phyloP scores from a whole-genome alignment of 352 stramenopile species.

The Halophytophthora batemanensis region DNA sequence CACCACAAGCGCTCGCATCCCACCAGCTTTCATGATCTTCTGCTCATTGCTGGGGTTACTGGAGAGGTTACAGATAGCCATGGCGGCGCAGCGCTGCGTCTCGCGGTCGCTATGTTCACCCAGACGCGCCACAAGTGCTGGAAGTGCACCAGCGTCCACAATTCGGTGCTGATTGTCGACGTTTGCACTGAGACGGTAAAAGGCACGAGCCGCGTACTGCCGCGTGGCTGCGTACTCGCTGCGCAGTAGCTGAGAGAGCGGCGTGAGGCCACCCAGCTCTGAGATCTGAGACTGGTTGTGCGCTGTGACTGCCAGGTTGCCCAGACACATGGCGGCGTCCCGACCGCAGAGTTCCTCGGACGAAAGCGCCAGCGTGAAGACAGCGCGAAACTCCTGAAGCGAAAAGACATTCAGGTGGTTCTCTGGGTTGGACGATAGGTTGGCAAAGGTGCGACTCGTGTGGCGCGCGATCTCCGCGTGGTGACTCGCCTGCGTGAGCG shows the following conservation, averaged over 20 bases:
- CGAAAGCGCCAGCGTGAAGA: slow-evolving; percentile 69
- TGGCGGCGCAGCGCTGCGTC: slow-evolving; percentile 72
- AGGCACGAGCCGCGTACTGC: slow-evolving; percentile 79
- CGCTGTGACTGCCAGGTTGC: slow-evolving; percentile 90
- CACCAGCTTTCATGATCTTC: slow-evolving; percentile 75
- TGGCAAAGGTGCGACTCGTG: slow-evolving; percentile 87
- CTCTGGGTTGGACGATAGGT: slow-evolving; percentile 91
- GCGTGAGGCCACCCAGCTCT: slow-evolving; percentile 78
- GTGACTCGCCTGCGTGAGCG: slow-evolving; percentile 57
- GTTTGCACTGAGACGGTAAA: slow-evolving; percentile 89
- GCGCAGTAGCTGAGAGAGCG: slow-evolving; percentile 77
- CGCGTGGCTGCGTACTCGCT: slow-evolving; percentile 68
- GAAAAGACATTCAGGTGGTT: slow-evolving; percentile 90
- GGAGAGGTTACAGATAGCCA: slow-evolving; percentile 87
- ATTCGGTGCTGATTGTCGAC: slow-evolving; percentile 87
- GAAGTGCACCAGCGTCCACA: slow-evolving; percentile 77
- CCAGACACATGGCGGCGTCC: slow-evolving; percentile 91
- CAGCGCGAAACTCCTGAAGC: slow-evolving; percentile 63
- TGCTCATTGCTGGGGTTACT: slow-evolving; percentile 71
- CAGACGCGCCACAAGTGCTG: slow-evolving; percentile 70
- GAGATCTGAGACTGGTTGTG: slow-evolving; percentile 91
- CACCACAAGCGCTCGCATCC: slow-evolving; percentile 58
- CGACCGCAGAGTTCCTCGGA: slow-evolving; percentile 84
- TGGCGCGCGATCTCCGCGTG: slow-evolving; percentile 83
- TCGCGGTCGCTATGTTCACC: slow-evolving; percentile 34